A percentile compares a stretch with the other conserved stretches of the same genome.
Conservation (phyloP, 371 early-diverging fungal species). For the Mortierella sp. region DNA sequence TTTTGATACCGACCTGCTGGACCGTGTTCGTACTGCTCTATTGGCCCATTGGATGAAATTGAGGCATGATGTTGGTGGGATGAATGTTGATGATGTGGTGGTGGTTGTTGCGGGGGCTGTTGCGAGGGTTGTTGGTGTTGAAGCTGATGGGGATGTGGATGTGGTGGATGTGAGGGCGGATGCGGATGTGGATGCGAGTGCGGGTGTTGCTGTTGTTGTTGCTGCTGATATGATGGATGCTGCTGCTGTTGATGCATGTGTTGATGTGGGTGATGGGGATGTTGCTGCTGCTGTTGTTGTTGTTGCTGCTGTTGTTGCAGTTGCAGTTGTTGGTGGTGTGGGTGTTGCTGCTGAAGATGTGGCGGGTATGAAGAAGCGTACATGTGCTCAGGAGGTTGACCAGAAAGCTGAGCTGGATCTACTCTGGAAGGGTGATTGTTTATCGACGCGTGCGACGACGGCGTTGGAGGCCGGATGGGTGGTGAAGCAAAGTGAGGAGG, state of each 20-base stretch:
- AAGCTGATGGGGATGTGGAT: too few species aligned
- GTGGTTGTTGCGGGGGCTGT: too few species aligned
- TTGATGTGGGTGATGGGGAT: conserved; percentile 13
- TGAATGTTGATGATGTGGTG: conserved; percentile 8
- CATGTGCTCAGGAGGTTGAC: conserved; percentile 5
- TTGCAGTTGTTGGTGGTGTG: background rate
- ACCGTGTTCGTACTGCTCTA: conserved; percentile 17
- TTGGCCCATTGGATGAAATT: conserved; percentile 22
- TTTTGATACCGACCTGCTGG: conserved; percentile 12
- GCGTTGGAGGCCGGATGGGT: too few species aligned
- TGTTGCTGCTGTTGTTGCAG: conserved; percentile 19
- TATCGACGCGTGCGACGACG: too few species aligned
- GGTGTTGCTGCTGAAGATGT: background rate
- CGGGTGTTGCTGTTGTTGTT: conserved; percentile 14
- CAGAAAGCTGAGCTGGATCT: conserved; percentile 4
- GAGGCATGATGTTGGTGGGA: conserved; percentile 22
- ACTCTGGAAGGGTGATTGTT: too few species aligned
- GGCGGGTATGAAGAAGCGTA: too few species aligned
- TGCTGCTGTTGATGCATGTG: conserved; percentile 1
- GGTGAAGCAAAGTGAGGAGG: too few species aligned
- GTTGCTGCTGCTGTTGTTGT: conserved; percentile 16
- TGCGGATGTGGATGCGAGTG: conserved; percentile 7
- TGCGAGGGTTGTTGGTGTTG: conserved; percentile 18
- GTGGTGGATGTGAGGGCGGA: background rate
- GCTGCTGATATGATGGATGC: conserved; percentile 6